Evolutionary conservation across 345 rosid species (phyloP), one percentile per base, ranked within the genome.

Genomic region (Erucastrum elatum): DNA sequence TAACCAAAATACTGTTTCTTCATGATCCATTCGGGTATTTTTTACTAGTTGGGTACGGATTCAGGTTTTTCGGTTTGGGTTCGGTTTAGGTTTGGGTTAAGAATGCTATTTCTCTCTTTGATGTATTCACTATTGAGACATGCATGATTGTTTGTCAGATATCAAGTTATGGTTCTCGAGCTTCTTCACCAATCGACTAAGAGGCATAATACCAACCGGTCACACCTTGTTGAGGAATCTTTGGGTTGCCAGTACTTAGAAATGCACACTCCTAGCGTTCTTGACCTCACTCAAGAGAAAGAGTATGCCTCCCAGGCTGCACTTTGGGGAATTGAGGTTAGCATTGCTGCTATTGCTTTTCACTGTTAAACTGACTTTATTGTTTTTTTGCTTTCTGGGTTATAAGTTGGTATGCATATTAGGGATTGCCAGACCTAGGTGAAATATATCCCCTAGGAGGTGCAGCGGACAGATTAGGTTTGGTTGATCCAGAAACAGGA

Each of bases 381-480:
- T 75, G 31, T 31, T 15, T 49, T 46, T 13, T 21, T 8, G 68
- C 69, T 80, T 77, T 72, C 72, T 83, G 71, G 88, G 76, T 85
- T 75, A 86, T 82, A 81, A 86, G 87, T 84, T 86, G 69, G 70
- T 85, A 70, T 87, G 67, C 78, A 56, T 79, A 85, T 84, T 86
- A 94, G 97, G 97, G 97, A 78, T 81, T 94, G 86, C 97, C 97
- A 87, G 88, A 86, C 70, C 76, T 94, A 16, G 97, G 98, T 76
- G 98, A 94, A 88, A 92, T 94, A 77, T 94, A 94, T 78, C 97
- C 95, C 33, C 80, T 94, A 56, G 95, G 97, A 72, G 98, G 95
- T 73, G 92, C 97, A 13, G 97, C 94, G 2, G 97, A 94, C 75
- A 88, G 97, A 81, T 90, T 90, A 74, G 95, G 95, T 75, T 86